Evolutionary conservation across 1,284 basidiomycete genomes (phyloP).

Genomic region (Phylloporus sp.): DNA sequence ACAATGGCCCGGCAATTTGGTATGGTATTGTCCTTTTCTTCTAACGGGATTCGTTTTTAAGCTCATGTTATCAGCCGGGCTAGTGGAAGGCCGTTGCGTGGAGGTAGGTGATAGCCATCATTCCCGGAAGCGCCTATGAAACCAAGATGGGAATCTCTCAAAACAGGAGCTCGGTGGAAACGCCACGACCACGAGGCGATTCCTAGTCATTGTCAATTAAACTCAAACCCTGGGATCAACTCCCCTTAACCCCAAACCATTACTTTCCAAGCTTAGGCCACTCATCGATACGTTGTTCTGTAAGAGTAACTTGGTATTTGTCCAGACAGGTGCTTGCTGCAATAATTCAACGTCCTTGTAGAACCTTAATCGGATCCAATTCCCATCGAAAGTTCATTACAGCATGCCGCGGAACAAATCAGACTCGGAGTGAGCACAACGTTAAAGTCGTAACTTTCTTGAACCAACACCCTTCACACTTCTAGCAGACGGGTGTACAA

Average conservation of each 20-base stretch:
- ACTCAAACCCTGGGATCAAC: not conserved
- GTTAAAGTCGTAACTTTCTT: constrained; percentile 1
- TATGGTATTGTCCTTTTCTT: not conserved
- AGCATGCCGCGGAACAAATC: constrained; percentile 13
- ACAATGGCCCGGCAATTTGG: not conserved
- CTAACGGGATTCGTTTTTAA: not conserved
- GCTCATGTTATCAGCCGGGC: not conserved
- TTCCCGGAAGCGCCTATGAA: not conserved
- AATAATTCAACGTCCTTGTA: constrained; percentile 5
- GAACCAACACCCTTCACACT: constrained; percentile 13
- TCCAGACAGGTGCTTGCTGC: not conserved
- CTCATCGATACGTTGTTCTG: constrained; percentile 4
- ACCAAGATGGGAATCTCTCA: constrained; percentile 28
- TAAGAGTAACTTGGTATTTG: constrained; percentile 10
- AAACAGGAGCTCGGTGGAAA: constrained; percentile 13
- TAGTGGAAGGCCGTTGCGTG: not conserved
- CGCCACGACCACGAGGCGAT: constrained; percentile 27
- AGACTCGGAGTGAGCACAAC: constrained; percentile 27
- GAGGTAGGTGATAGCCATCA: not conserved
- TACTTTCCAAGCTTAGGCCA: not conserved
- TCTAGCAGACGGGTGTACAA: constrained; percentile 33
- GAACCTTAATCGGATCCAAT: constrained; percentile 4
- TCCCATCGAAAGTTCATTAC: not conserved
- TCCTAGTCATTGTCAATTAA: not conserved
- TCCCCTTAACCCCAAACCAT: not conserved